phyloP scores from a whole-genome alignment of 2,329 filamentous ascomycete genomes.

The Trichoderma sp. region DNA sequence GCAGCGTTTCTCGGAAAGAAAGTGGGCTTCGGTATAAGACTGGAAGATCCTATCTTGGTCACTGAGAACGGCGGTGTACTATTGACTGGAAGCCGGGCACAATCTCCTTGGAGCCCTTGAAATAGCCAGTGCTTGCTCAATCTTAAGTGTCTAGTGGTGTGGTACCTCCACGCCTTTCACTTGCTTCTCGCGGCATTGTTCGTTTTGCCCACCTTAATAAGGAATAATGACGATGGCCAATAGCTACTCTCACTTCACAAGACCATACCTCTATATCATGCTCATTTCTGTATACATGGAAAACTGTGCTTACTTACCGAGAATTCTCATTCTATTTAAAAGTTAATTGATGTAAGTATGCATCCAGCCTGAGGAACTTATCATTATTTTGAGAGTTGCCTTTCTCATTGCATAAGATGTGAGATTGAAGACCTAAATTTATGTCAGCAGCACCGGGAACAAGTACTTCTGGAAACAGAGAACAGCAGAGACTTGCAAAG shows the following conservation, averaged over 20 bases:
- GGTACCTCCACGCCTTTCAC: background rate
- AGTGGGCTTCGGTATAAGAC: background rate
- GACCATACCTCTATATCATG: no score
- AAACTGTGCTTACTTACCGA: no score
- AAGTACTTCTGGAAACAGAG: no score
- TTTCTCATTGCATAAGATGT: no score
- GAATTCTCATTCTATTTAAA: no score
- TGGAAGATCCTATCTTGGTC: background rate
- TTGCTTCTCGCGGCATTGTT: background rate
- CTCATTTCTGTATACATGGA: background rate
- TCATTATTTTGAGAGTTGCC: no score
- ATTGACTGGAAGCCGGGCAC: background rate
- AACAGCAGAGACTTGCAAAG: no score
- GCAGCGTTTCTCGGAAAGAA: background rate
- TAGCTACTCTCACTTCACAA: background rate
- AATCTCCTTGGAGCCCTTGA: background rate
- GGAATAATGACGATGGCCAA: background rate
- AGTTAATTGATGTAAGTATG: no score
- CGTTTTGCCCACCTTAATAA: background rate
- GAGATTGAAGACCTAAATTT: no score
- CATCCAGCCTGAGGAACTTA: no score
- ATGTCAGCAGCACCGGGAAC: no score
- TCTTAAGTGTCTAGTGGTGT: background rate
- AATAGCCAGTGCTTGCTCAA: background rate
- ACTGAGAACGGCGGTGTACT: background rate